Conservation (phyloP, 2,329 filamentous ascomycete species). For the Onygenales sp. region DNA sequence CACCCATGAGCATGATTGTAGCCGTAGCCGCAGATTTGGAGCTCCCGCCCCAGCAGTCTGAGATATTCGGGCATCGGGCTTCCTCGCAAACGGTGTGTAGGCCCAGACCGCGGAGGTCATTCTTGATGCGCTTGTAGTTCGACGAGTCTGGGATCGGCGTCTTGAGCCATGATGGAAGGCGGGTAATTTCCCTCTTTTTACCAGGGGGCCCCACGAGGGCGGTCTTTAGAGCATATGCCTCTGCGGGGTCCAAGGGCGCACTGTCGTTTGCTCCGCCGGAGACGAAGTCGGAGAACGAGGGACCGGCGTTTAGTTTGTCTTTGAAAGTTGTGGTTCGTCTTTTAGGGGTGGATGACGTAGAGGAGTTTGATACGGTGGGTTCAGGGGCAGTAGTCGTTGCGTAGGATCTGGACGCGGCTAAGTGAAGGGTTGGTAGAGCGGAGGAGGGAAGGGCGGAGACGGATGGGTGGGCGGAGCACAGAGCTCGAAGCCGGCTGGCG, state of each 20-base stretch:
- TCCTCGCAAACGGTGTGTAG: slow-evolving; percentile 97
- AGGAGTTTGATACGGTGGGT: slow-evolving; percentile 19
- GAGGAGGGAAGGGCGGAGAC: slow-evolving; percentile 10
- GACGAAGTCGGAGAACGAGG: slow-evolving; percentile 56
- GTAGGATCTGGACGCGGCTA: slow-evolving; percentile 21
- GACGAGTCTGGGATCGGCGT: slow-evolving; percentile 79
- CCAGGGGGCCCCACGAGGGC: slow-evolving; percentile 52
- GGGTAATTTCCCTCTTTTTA: slow-evolving; percentile 56
- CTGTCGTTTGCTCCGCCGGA: slow-evolving; percentile 30
- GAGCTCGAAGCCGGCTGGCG: slow-evolving; percentile 21
- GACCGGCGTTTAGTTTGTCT: slow-evolving; percentile 55
- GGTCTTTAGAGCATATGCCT: slow-evolving; percentile 52
- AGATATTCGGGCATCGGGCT: slow-evolving; percentile 93
- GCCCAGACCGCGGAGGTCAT: slow-evolving; percentile 77
- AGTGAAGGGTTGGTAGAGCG: background rate
- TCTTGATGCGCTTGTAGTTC: slow-evolving; percentile 92
- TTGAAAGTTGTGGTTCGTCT: slow-evolving; percentile 45
- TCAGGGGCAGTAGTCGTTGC: slow-evolving; percentile 30
- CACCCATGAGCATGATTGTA: slow-evolving; percentile 99
- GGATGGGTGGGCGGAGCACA: slow-evolving; percentile 19
- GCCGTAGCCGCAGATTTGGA: slow-evolving; percentile 86
- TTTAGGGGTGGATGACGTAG: slow-evolving; percentile 38
- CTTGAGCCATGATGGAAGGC: slow-evolving; percentile 90
- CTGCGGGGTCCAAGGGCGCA: slow-evolving; percentile 34
- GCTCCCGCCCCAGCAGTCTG: slow-evolving; percentile 91